Evolutionary conservation across 2,329 filamentous ascomycete species (phyloP), one percentile per base, ranked within the genome.

Genomic region (Nigrospora oryzae): DNA sequence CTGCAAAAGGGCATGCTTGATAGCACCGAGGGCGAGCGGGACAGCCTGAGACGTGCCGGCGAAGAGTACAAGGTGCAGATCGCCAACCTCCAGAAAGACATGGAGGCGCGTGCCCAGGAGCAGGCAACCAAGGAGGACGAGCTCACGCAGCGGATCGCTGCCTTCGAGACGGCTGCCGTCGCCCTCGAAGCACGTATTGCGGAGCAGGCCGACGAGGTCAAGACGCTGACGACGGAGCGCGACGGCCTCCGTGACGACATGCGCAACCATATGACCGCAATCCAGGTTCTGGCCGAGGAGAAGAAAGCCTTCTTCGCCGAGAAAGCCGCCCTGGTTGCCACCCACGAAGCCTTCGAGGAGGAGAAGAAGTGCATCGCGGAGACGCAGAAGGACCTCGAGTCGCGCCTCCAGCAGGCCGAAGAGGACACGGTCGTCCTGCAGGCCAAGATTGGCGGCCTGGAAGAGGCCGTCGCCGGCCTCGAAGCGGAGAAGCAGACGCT

Each of bases 11-110:
- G 43, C 15, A 49, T 57, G 45, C 51, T 63, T 13, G 44, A 53
- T 14, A 56, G 59, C 28, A 52, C 54, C 14, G 64, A 67, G 53
- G 58, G 54, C 49, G 62, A 65, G 45, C 58, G 62, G 36, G 60
- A 66, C 40, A 54, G 50, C 40, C 52, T 63, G 43, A 55, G 50
- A 44, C 48, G 52, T 16, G 53, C 56, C 19, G 55, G 54, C 36
- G 55, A 55, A 45, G 51, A 56, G 36, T 48, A 54, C 16, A 53
- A 58, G 48, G 50, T 48, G 48, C 53, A 55, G 46, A 42, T 58
- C 30, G 44, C 40, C 36, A 43, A 46, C 36, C 48, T 62, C 8
- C 51, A 56, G 47, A 53, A 45, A 33, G 57, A 57, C 39, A 43
- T 58, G 16, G 49, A 51, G 8, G 46, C 50, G 7, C 53, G 51